Percentiles rank a stretch among this genome's conserved stretches.
Conservation (phyloP, 1,284 basidiomycete species). For the Ceratobasidium sp. region DNA sequence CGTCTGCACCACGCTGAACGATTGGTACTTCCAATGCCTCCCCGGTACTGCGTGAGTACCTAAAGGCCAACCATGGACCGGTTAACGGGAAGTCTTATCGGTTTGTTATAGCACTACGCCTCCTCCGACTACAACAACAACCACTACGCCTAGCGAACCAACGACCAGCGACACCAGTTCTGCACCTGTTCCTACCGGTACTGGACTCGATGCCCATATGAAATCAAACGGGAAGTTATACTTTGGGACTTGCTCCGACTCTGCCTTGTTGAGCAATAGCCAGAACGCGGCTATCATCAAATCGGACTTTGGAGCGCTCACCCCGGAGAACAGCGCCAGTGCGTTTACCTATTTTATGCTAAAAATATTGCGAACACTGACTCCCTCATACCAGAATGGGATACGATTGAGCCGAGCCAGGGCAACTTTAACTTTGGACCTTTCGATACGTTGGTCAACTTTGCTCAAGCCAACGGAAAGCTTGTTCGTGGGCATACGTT, state of each 20-base stretch:
- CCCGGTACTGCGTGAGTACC: constrained; percentile 10
- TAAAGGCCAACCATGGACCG: too few relatives aligned
- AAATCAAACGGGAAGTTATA: constrained; percentile 50
- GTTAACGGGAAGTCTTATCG: too few relatives aligned
- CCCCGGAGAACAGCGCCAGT: constrained; percentile 46
- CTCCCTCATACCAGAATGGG: constrained; percentile 29
- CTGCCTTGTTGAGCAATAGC: constrained; percentile 12
- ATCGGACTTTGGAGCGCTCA: constrained; percentile 42
- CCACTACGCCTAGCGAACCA: neutral
- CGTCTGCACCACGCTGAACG: constrained; percentile 16
- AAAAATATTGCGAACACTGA: neutral
- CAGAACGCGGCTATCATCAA: constrained; percentile 38
- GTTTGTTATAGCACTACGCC: too few relatives aligned
- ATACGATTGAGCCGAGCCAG: constrained; percentile 47
- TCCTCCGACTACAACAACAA: neutral
- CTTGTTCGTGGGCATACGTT: constrained; percentile 50
- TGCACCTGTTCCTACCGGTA: constrained; percentile 36
- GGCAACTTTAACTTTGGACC: constrained; percentile 19
- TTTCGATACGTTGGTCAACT: constrained; percentile 36
- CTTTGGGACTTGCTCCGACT: constrained; percentile 45
- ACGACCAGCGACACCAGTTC: constrained; percentile 22
- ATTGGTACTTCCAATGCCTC: constrained; percentile 34
- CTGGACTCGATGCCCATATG: constrained; percentile 55
- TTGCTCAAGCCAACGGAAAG: constrained; percentile 34
- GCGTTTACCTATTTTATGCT: neutral